These are phyloP conservation scores for Stephanodiscus minutulus DNA, from an alignment of 108 stramenopile genomes.

Conservation along the genomic window DNA sequence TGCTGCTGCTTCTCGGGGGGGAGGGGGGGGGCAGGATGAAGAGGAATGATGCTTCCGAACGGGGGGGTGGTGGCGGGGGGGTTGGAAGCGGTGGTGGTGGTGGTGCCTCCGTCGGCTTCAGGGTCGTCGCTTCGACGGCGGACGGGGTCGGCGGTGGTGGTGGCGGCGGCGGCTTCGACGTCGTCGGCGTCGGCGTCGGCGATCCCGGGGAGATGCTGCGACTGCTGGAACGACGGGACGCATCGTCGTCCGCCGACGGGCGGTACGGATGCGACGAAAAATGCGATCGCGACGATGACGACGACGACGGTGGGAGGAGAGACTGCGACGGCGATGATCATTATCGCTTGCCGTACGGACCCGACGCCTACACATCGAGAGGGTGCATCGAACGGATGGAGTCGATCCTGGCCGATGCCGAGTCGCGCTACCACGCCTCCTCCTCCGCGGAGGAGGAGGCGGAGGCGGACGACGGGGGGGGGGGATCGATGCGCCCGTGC, in stretches of 20 bases:
- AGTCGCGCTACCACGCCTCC: conserved; percentile 26
- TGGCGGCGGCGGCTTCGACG: background rate
- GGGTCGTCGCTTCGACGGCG: too few relatives aligned
- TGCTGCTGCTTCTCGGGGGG: conserved; percentile 22
- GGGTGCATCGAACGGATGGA: conserved; percentile 44
- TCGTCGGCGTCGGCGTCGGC: conserved; percentile 1
- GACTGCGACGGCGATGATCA: background rate
- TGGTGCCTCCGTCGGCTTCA: too few relatives aligned
- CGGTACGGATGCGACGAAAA: too few relatives aligned
- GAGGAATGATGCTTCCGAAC: too few relatives aligned
- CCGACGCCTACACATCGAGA: conserved; percentile 20
- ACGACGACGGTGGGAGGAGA: background rate
- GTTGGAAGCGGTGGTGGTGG: too few relatives aligned
- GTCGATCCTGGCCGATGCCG: conserved; percentile 25
- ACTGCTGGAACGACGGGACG: conserved; percentile 13
- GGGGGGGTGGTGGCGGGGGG: too few relatives aligned
- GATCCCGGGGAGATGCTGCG: conserved; percentile 24
- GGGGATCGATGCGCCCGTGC: conserved; percentile 31
- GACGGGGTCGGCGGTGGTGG: too few relatives aligned
- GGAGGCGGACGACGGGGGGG: conserved; percentile 22
- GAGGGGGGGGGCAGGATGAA: background rate
- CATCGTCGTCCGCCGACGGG: too few relatives aligned
- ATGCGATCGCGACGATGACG: background rate
- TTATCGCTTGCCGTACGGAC: background rate
- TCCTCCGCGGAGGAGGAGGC: conserved; percentile 21